phyloP scores from a whole-genome alignment of 441 rosid species.

The Euphorbia corollata region DNA sequence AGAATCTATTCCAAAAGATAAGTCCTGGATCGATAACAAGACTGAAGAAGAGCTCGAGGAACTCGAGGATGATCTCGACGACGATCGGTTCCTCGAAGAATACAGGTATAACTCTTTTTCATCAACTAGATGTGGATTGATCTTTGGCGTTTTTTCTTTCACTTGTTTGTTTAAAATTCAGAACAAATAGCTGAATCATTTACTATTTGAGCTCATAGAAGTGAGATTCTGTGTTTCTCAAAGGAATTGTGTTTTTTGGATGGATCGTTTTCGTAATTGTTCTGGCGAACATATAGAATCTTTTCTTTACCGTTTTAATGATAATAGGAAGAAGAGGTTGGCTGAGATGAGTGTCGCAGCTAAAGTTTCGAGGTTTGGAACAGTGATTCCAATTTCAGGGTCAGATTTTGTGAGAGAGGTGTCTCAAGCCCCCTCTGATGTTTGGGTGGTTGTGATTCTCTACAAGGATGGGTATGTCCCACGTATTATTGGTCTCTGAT shows the following conservation, averaged over 20 bases:
- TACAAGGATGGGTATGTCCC: conserved; percentile 71
- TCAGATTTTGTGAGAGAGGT: conserved; percentile 90
- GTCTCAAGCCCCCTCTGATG: conserved; percentile 82
- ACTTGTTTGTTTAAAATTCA: background rate
- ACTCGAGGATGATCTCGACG: conserved; percentile 82
- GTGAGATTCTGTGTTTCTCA: background rate
- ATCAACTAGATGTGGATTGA: background rate
- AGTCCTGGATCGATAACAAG: conserved; percentile 64
- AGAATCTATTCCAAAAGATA: conserved; percentile 65
- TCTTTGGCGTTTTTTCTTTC: background rate
- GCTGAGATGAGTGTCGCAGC: conserved; percentile 73
- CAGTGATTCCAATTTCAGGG: conserved; percentile 74
- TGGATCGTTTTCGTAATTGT: background rate
- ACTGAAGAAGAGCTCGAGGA: conserved; percentile 82
- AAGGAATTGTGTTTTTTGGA: background rate
- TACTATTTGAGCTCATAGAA: background rate
- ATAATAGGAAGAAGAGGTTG: conserved; percentile 77
- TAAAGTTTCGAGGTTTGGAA: conserved; percentile 59
- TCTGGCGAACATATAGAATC: background rate
- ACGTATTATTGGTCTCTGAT: background rate
- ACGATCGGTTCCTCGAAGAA: conserved; percentile 88
- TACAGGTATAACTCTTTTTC: conserved; percentile 47
- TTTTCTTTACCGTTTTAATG: background rate
- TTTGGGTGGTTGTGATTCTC: conserved; percentile 90
- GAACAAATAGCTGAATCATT: background rate